phyloP scores from a whole-genome alignment of 768 basidiomycete genomes.

The Kwoniella europaea region DNA sequence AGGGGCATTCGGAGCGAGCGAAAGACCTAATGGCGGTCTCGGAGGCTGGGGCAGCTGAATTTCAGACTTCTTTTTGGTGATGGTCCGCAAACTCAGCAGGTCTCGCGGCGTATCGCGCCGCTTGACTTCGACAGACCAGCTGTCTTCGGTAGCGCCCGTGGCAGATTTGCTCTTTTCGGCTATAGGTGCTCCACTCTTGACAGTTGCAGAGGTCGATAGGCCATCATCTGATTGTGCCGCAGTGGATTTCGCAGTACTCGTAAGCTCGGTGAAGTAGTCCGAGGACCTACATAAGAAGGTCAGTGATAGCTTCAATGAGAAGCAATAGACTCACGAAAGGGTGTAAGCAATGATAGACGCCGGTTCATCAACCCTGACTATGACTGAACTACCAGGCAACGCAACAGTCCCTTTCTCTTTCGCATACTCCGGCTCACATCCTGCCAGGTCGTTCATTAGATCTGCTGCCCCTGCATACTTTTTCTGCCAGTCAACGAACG shows the following conservation, averaged over 20 bases:
- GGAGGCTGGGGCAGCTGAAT: constrained; percentile 11
- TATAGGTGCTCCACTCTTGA: background rate
- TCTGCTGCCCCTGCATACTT: constrained; percentile 1
- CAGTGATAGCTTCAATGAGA: background rate
- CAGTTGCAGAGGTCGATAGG: background rate
- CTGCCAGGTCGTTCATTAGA: background rate
- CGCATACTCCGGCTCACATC: constrained; percentile 27
- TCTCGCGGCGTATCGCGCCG: constrained; percentile 48
- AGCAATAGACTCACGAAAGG: constrained; percentile 37
- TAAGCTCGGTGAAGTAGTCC: constrained; percentile 42
- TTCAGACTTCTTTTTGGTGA: constrained; percentile 46
- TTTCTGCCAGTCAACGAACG: constrained; percentile 23
- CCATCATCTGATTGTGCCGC: constrained; percentile 2
- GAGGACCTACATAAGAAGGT: constrained; percentile 25
- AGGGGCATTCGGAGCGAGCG: constrained; percentile 38
- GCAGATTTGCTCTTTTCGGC: background rate
- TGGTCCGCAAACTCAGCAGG: constrained; percentile 38
- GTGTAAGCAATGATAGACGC: constrained; percentile 49
- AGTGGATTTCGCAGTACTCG: constrained; percentile 9
- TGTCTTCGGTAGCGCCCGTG: constrained; percentile 8
- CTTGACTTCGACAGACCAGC: constrained; percentile 40
- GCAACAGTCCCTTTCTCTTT: constrained; percentile 16
- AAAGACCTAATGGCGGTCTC: constrained; percentile 26
- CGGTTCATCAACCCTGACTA: constrained; percentile 48
- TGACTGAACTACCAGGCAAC: constrained; percentile 41